Conservation (phyloP, 805 yeast genomes). For the Yarrowia keelungensis region DNA sequence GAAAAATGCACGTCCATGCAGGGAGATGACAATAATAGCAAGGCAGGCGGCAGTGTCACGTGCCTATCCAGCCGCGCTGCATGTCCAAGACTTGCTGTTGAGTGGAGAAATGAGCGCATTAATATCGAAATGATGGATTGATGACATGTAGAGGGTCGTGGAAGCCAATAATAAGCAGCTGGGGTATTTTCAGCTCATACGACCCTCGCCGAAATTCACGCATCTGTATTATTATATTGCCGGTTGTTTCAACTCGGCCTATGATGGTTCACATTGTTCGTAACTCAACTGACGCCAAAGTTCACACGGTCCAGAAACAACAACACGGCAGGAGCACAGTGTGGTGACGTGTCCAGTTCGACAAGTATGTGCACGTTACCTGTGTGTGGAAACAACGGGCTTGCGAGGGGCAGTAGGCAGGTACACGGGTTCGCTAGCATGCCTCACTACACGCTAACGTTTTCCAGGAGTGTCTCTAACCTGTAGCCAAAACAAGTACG, state of each 20-base stretch:
- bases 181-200: neutral
- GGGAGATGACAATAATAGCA: conserved; percentile 37
- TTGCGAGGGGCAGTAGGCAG: neutral
- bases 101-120: neutral
- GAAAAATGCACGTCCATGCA: conserved; percentile 32
- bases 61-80: conserved; percentile 33
- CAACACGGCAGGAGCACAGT: conserved; percentile 12
- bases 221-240: conserved; percentile 7
- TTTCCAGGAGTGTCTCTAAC: neutral
- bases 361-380: neutral
- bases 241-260: neutral
- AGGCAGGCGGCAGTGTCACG: conserved; percentile 36
- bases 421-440: neutral
- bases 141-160: neutral
- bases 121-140: too few relatives aligned
- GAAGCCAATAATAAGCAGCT: too few relatives aligned
- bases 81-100: conserved; percentile 12
- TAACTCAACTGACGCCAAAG: conserved; percentile 33
- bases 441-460: neutral
- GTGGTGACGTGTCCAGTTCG: conserved; percentile 30
- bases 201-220: conserved; percentile 10
- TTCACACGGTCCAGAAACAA: conserved; percentile 27
- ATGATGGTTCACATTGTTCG: conserved; percentile 10
- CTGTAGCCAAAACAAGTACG: conserved; percentile 2
- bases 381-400: neutral